phyloP scores from a whole-genome alignment of 1,139 yeast species.

The Protomyces macrosporus region DNA sequence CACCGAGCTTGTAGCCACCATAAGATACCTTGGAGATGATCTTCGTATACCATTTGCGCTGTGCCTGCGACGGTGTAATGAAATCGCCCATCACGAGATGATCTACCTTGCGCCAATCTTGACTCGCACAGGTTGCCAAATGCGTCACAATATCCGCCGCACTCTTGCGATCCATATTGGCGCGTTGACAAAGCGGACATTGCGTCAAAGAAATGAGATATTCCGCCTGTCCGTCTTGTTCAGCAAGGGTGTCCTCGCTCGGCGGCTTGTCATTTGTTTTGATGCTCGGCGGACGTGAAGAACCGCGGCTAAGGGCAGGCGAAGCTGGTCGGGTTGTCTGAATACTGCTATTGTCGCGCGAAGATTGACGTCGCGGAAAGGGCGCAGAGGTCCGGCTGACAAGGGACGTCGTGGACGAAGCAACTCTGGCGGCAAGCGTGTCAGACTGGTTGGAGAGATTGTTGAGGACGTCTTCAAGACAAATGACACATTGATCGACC shows the following conservation, averaged over 20 bases:
- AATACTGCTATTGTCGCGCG: not conserved
- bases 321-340: not conserved
- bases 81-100: conserved; percentile 62
- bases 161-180: conserved; percentile 51
- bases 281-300: not conserved
- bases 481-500: conserved; percentile 54
- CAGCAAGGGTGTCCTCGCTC: not conserved
- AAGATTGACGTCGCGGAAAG: not conserved
- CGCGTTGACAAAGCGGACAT: conserved; percentile 74
- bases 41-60: conserved; percentile 83
- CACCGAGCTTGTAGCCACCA: conserved; percentile 82
- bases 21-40: conserved; percentile 71
- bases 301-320: not conserved
- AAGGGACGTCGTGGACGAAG: not conserved
- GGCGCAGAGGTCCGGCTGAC: not conserved
- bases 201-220: conserved; percentile 55
- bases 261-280: not conserved
- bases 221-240: conserved; percentile 34
- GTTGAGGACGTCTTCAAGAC: conserved; percentile 45
- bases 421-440: not conserved
- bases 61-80: conserved; percentile 76
- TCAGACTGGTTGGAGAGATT: conserved; percentile 17
- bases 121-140: conserved; percentile 77
- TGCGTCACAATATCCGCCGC: conserved; percentile 74
- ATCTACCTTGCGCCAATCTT: conserved; percentile 67